Conservation (phyloP, 2,329 filamentous ascomycete species). For the Rhynchosporium secalis region DNA sequence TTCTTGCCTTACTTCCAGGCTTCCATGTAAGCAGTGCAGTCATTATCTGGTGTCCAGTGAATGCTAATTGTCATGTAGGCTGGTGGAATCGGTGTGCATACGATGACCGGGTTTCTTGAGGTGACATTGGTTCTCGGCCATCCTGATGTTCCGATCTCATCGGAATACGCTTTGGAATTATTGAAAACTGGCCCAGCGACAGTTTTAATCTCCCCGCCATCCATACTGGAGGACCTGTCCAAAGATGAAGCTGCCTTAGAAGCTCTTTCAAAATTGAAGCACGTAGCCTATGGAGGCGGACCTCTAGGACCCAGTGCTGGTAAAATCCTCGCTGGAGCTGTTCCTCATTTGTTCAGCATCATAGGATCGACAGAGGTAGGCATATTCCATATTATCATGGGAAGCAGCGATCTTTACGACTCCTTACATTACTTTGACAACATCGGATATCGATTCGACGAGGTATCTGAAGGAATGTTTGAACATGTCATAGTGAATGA, state of each 20-base stretch:
- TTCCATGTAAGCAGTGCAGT: conserved; percentile 19
- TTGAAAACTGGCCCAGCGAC: conserved; percentile 14
- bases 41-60: not conserved
- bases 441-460: conserved; percentile 21
- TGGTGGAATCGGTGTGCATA: conserved; percentile 14
- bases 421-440: conserved; percentile 9
- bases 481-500: conserved; percentile 34
- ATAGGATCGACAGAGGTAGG: conserved; percentile 24
- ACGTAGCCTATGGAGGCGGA: conserved; percentile 22
- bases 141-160: conserved; percentile 18
- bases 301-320: conserved; percentile 17
- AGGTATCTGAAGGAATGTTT: conserved; percentile 25
- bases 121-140: conserved; percentile 20
- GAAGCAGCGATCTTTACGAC: not conserved
- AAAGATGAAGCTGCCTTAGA: conserved; percentile 9
- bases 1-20: conserved; percentile 17
- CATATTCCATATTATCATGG: not conserved
- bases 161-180: conserved; percentile 12
- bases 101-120: conserved; percentile 12
- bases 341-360: conserved; percentile 19
- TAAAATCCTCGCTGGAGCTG: not conserved
- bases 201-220: conserved; percentile 16
- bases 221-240: conserved; percentile 21
- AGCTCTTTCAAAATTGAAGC: conserved; percentile 19
- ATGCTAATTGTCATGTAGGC: not conserved